A percentile compares a stretch with the other conserved stretches of the same genome.
Evolutionary conservation across 108 stramenopile genomes (phyloP).

Genomic region (Cyclostephanos invisitatus): DNA sequence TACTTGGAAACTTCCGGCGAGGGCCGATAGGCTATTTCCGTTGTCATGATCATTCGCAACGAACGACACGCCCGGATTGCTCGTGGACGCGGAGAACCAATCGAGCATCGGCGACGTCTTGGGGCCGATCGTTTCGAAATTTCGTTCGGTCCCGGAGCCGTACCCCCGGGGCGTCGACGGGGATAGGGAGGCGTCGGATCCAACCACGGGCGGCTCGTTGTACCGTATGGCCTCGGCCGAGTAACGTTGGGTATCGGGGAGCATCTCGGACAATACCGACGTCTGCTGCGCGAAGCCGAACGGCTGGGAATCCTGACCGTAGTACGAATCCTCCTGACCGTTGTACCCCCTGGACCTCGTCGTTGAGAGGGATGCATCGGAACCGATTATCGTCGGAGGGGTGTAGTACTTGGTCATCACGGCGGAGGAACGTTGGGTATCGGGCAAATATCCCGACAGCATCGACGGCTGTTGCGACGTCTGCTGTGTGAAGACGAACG

Average conservation of each 20-base stretch:
- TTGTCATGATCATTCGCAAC: background rate
- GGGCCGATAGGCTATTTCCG: constrained; percentile 1
- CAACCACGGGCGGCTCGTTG: constrained; percentile 6
- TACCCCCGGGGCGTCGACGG: background rate
- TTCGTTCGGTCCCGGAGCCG: background rate
- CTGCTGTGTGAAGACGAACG: background rate
- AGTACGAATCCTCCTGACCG: background rate
- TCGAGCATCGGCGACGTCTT: constrained; percentile 20
- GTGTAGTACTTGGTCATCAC: background rate
- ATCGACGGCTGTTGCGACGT: background rate
- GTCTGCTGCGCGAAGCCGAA: constrained; percentile 1
- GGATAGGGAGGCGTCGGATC: constrained; percentile 16
- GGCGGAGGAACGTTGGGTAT: constrained; percentile 4
- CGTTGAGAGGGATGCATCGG: constrained; percentile 5
- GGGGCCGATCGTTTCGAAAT: constrained; percentile 2
- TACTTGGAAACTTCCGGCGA: constrained; percentile 2
- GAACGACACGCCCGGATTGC: constrained; percentile 1
- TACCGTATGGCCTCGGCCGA: constrained; percentile 4
- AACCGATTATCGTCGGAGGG: constrained; percentile 5
- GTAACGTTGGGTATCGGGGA: background rate
- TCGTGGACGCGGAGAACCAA: constrained; percentile 9
- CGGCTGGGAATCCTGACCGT: background rate
- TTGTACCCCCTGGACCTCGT: background rate
- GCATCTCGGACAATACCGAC: background rate
- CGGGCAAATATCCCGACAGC: constrained; percentile 2